Evolutionary conservation across 106 monocot genomes (phyloP).

Genomic region (Posidonia australis): DNA sequence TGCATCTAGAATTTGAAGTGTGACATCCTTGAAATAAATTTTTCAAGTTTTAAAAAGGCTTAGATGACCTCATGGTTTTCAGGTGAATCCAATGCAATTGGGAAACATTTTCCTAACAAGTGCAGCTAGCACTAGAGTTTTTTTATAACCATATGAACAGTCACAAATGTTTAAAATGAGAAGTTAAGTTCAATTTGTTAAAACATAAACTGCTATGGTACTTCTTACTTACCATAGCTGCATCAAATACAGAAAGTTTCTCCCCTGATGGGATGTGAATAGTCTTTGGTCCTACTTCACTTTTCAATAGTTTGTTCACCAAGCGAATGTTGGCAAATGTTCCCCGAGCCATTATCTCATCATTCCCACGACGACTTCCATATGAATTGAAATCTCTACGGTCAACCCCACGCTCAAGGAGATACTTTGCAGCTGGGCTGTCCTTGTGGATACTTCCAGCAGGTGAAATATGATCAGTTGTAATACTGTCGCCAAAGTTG

Average conservation of each 20-base stretch:
- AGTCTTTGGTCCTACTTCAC: constrained; percentile 28
- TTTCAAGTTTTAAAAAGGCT: too few relatives aligned
- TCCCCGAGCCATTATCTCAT: constrained; percentile 26
- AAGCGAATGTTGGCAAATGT: constrained; percentile 29
- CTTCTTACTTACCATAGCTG: constrained; percentile 13
- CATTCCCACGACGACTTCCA: constrained; percentile 30
- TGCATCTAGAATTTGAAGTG: too few relatives aligned
- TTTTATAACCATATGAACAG: too few relatives aligned
- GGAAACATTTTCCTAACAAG: too few relatives aligned
- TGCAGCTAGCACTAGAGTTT: too few relatives aligned
- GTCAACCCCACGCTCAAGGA: constrained; percentile 23
- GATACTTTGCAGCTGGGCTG: constrained; percentile 24
- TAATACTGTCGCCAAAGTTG: constrained; percentile 31
- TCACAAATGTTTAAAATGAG: too few relatives aligned
- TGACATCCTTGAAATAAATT: too few relatives aligned
- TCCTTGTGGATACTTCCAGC: constrained; percentile 33
- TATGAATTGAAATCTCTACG: constrained; percentile 27
- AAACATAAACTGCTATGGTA: background rate
- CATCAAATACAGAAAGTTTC: constrained; percentile 27
- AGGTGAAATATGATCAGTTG: constrained; percentile 31
- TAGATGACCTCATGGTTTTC: too few relatives aligned
- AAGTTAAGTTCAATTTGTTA: too few relatives aligned
- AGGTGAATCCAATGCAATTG: too few relatives aligned
- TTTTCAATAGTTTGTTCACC: constrained; percentile 23
- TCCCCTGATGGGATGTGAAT: constrained; percentile 25